Evolutionary conservation across 768 basidiomycete genomes (phyloP), one percentile per base, ranked within the genome.

Genomic region (Terana coerulea): DNA sequence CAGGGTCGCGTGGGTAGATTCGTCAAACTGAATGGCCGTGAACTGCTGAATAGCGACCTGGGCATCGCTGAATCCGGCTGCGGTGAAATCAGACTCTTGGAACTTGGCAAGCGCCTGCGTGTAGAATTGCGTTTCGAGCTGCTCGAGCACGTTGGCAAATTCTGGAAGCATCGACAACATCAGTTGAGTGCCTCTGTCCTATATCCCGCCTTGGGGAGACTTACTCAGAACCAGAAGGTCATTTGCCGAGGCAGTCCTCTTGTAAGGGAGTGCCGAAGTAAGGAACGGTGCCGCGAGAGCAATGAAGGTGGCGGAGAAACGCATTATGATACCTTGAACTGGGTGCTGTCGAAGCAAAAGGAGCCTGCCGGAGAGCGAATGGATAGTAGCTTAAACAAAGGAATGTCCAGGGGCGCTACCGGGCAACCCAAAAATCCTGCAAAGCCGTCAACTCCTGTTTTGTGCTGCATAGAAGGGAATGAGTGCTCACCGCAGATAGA

Each of bases 121-220:
- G 65, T 92, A 92, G 63, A 91, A 91, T 24, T 70, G 59, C 11
- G 75, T 75, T 66, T 91, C 89, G 14, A 91, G 71, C 56, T 84
- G 79, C 64, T 91, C 89, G 37, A 91, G 73, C 43, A 87, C 81
- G 63, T 82, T 72, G 39, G 88, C 86, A 57, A 91, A 91, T 62
- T 83, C 89, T 91, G 51, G 25, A 14, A 40, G 19, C n/a, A n/a
- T n/a, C n/a, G n/a, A n/a, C n/a, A n/a, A n/a, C n/a, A 19, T 40
- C 5, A n/a, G 9, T 33, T 52, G 29, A 15, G 42, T 34, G 17
- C 43, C 30, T 14, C 15, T 37, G 21, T n/a, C n/a, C n/a, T n/a
- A n/a, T n/a, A n/a, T n/a, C n/a, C n/a, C n/a, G n/a, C n/a, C n/a
- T n/a, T 29, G 24, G 25, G 42, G 29, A 25, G 34, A 78, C 84